These are phyloP conservation scores for sorghum (Sorghum bicolor) DNA, from an alignment of 176 grass and related monocot genomes.

Conservation along the genomic window Sorghum_bicolor_NCBIv3 NC_012872.2:11037001-11037500, in stretches of 20 bases:
- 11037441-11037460: not conserved
- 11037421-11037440: not conserved
- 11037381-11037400: not conserved
- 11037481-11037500: not conserved
- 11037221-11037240: slow-evolving; percentile 27
- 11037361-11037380: not conserved
- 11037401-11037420: not conserved
- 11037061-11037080: not conserved
- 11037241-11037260: not conserved
- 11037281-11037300: slow-evolving; percentile 11
- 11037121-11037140: not conserved
- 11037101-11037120: not conserved
- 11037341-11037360: slow-evolving; percentile 27
- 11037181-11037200: not conserved
- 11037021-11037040: not conserved
- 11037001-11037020: not conserved
- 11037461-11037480: not conserved
- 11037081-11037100: not conserved
- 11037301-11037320: not conserved
- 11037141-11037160: not conserved
- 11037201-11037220: slow-evolving; percentile 8
- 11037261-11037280: slow-evolving; percentile 28
- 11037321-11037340: not conserved
- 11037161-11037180: not conserved
- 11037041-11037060: not conserved